Evolutionary conservation across 345 rosid genomes (phyloP).

Genomic region (Litchi chinensis): DNA sequence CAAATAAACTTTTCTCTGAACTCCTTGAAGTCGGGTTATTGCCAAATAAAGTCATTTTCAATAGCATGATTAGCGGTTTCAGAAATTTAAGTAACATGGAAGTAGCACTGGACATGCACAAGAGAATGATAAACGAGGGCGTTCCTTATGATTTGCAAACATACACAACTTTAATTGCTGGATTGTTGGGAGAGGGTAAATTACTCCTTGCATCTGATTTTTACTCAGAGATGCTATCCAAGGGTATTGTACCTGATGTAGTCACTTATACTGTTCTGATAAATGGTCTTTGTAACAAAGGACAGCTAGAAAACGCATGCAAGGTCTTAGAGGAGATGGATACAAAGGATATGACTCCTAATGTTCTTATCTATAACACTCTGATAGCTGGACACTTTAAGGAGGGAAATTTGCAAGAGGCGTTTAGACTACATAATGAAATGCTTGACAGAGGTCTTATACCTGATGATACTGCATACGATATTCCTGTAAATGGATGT

Average conservation of each 20-base stretch:
- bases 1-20: constrained; percentile 51
- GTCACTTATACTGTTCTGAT: constrained; percentile 51
- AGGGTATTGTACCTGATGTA: constrained; percentile 61
- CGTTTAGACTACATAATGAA: constrained; percentile 73
- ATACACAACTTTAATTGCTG: constrained; percentile 76
- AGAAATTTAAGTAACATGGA: constrained; percentile 62
- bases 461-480: constrained; percentile 67
- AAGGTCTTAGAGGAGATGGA: constrained; percentile 71
- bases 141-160: constrained; percentile 52
- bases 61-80: constrained; percentile 68
- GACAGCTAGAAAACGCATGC: constrained; percentile 58
- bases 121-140: constrained; percentile 64
- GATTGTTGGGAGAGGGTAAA: constrained; percentile 62
- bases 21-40: constrained; percentile 62
- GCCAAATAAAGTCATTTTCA: constrained; percentile 58
- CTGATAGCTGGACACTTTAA: constrained; percentile 69
- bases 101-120: constrained; percentile 57
- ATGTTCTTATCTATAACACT: constrained; percentile 55
- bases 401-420: constrained; percentile 72
- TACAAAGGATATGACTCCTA: constrained; percentile 51
- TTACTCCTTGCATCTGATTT: constrained; percentile 58
- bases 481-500: constrained; percentile 62
- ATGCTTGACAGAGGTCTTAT: constrained; percentile 83
- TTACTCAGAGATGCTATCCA: constrained; percentile 65
- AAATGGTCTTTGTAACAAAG: constrained; percentile 58